These are phyloP conservation scores for Tetrapyrgos nigripes DNA, from an alignment of 1,284 basidiomycete species.

Conservation along the genomic window DNA sequence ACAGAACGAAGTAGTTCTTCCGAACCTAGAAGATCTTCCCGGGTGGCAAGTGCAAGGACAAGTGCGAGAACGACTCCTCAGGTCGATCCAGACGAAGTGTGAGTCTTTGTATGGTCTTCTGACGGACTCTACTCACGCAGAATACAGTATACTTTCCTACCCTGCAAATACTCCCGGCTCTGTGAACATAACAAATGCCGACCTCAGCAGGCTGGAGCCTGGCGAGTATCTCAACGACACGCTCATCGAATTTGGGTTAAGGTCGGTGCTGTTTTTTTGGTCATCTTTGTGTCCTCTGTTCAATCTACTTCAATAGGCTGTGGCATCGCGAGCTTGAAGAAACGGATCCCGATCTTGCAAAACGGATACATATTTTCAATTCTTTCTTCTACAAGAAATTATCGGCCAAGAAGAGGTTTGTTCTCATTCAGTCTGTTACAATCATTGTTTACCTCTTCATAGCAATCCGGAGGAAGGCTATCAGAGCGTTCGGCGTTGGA, in stretches of 20 bases:
- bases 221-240: constrained; percentile 95
- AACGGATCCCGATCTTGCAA: constrained; percentile 64
- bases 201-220: constrained; percentile 74
- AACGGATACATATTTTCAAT: constrained; percentile 90
- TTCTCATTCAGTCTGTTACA: constrained; percentile 12
- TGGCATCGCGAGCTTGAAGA: constrained; percentile 67
- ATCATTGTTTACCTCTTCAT: constrained; percentile 10
- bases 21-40: constrained; percentile 37
- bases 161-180: constrained; percentile 74
- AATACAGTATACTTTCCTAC: constrained; percentile 73
- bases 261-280: constrained; percentile 54
- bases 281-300: not conserved
- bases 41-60: constrained; percentile 24
- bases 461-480: constrained; percentile 75
- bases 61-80: constrained; percentile 28
- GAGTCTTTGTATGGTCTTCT: constrained; percentile 28
- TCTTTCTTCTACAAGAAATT: constrained; percentile 98
- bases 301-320: constrained; percentile 51
- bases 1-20: constrained; percentile 8
- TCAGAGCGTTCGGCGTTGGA: constrained; percentile 93
- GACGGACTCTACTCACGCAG: constrained; percentile 9
- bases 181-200: constrained; percentile 81
- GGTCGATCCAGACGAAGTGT: constrained; percentile 71
- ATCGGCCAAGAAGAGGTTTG: constrained; percentile 74
- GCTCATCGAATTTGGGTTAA: constrained; percentile 93